Percentiles rank a stretch among this genome's conserved stretches.
phyloP scores from a whole-genome alignment of 2,329 filamentous ascomycete species.

The Hymenoscyphus fraxineus region DNA sequence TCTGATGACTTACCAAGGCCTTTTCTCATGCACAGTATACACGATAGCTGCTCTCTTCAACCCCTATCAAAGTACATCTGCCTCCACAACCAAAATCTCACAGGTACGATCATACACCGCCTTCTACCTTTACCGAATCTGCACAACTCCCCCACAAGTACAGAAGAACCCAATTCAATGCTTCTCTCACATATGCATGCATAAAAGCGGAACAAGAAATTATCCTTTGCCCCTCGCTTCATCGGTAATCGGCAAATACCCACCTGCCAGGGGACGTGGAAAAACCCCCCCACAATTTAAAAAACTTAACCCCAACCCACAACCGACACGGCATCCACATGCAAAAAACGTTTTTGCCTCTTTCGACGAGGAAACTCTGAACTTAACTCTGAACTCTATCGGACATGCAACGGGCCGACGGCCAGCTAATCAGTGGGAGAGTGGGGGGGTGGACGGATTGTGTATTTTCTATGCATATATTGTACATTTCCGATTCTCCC shows the following conservation, averaged over 20 bases:
- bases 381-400: not conserved
- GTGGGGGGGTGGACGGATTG: not conserved
- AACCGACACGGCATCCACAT: not conserved
- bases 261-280: not conserved
- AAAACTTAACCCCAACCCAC: constrained; percentile 1
- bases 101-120: not conserved
- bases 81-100: not conserved
- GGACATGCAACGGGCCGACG: not conserved
- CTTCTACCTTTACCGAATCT: not conserved
- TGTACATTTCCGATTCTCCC: not conserved
- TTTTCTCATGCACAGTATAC: not conserved
- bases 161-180: not conserved
- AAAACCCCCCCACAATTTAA: not conserved
- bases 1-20: not conserved
- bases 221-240: not conserved
- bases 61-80: not conserved
- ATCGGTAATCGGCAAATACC: constrained; percentile 1
- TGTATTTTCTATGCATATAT: not conserved
- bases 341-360: not conserved
- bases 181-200: not conserved
- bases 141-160: not conserved
- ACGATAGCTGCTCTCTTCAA: not conserved
- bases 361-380: not conserved
- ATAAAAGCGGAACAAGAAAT: not conserved
- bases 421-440: not conserved